Percentiles rank a stretch among this genome's conserved stretches.
Conservation (phyloP, 345 rosid species). For the Boechera divaricarpa region DNA sequence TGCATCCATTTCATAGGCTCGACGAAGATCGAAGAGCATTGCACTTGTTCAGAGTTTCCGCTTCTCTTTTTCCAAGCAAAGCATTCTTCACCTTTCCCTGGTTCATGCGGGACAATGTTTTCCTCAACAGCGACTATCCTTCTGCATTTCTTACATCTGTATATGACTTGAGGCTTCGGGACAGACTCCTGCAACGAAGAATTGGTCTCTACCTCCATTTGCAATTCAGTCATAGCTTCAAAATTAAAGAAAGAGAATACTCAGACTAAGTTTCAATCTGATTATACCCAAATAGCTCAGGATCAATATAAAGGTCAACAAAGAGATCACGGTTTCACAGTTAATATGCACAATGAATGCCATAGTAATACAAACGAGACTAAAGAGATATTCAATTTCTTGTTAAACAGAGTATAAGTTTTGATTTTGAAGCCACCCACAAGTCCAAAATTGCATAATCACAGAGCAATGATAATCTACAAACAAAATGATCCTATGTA, state of each 20-base stretch:
- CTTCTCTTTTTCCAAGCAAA: conserved; percentile 83
- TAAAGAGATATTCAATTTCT: background rate
- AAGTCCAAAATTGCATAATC: conserved; percentile 12
- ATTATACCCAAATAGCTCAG: background rate
- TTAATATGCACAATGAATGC: background rate
- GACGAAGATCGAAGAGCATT: conserved; percentile 82
- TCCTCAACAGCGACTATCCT: conserved; percentile 80
- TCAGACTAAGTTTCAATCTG: conserved; percentile 12
- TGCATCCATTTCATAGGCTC: conserved; percentile 99
- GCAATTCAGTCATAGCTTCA: conserved; percentile 28
- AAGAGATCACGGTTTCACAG: background rate
- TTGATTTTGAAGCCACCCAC: conserved; percentile 16
- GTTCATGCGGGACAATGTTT: conserved; percentile 65
- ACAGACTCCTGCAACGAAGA: conserved; percentile 32
- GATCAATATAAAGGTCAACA: background rate
- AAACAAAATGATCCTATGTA: background rate
- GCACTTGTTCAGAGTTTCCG: conserved; percentile 50
- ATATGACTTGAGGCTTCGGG: conserved; percentile 58
- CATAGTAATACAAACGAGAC: background rate
- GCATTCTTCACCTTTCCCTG: conserved; percentile 74
- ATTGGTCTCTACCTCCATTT: conserved; percentile 43
- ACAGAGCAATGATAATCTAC: background rate
- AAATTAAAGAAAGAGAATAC: background rate
- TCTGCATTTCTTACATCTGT: conserved; percentile 85
- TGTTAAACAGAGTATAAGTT: background rate